Evolutionary conservation across 257 asterid species (phyloP).

Genomic region (Mitragyna speciosa): DNA sequence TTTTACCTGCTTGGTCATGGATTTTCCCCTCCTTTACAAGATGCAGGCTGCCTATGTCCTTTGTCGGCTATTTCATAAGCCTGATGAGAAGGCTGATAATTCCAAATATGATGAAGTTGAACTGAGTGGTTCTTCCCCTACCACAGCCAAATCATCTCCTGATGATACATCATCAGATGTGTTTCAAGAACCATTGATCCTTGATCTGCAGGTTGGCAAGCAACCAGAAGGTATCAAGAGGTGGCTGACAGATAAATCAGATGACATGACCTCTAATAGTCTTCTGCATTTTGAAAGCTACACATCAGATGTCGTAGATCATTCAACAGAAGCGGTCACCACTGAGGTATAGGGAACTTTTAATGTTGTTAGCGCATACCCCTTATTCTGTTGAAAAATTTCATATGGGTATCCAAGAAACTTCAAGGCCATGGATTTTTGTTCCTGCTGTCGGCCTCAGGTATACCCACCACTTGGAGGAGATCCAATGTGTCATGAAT

Average conservation of each 20-base stretch:
- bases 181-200: slow-evolving; percentile 40
- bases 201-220: slow-evolving; percentile 30
- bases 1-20: neutral
- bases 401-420: slow-evolving; percentile 4
- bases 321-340: slow-evolving; percentile 36
- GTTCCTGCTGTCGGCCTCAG: slow-evolving; percentile 31
- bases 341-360: slow-evolving; percentile 35
- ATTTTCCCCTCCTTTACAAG: neutral
- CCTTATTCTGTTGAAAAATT: neutral
- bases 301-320: slow-evolving; percentile 41
- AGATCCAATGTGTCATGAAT: slow-evolving; percentile 24
- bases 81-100: slow-evolving; percentile 44
- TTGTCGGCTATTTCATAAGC: slow-evolving; percentile 70
- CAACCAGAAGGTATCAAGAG: slow-evolving; percentile 39
- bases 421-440: slow-evolving; percentile 12
- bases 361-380: neutral
- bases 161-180: slow-evolving; percentile 54
- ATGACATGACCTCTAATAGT: slow-evolving; percentile 28
- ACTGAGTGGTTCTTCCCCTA: slow-evolving; percentile 41
- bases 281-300: slow-evolving; percentile 36
- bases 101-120: slow-evolving; percentile 46
- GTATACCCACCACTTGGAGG: slow-evolving; percentile 32
- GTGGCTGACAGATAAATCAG: slow-evolving; percentile 34
- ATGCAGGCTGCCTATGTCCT: slow-evolving; percentile 65
- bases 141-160: slow-evolving; percentile 52